Conservation (phyloP, 2,329 filamentous ascomycete species). For the Neophaeococcomyces aloes region DNA sequence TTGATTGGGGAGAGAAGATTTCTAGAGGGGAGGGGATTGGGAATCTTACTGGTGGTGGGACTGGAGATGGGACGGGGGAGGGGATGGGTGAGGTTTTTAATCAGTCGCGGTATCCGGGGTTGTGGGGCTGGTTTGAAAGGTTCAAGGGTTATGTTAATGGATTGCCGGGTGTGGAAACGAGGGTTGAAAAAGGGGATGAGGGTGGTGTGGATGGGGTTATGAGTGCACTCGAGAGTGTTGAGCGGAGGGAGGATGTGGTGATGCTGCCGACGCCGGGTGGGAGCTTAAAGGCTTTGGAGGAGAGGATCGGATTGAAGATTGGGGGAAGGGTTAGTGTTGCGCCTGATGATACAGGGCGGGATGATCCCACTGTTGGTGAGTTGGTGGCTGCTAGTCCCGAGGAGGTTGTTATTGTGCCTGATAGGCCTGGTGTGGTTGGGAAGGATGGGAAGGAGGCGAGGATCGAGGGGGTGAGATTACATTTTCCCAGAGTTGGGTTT, state of each 20-base stretch:
- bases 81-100: conserved; percentile 14
- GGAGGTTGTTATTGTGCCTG: conserved; percentile 16
- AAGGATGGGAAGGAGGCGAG: conserved; percentile 4
- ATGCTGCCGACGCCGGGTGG: conserved; percentile 13
- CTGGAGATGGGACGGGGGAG: conserved; percentile 13
- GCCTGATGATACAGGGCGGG: conserved; percentile 18
- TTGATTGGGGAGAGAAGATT: conserved; percentile 21
- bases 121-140: conserved; percentile 15
- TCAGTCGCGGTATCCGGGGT: conserved; percentile 12
- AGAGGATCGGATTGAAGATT: conserved; percentile 12
- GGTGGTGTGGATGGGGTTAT: conserved; percentile 7
- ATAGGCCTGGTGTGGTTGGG: background rate
- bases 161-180: conserved; percentile 12
- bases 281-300: conserved; percentile 11
- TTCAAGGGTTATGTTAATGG: conserved; percentile 11
- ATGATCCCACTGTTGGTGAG: conserved; percentile 14
- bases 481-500: conserved; percentile 9
- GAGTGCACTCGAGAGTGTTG: conserved; percentile 31
- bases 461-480: conserved; percentile 4
- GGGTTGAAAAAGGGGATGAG: conserved; percentile 11
- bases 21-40: conserved; percentile 13
- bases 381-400: conserved; percentile 15
- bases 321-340: conserved; percentile 14
- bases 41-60: conserved; percentile 14
- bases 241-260: conserved; percentile 27